Base-by-base conservation (phyloP, 805 yeast species). In the Gaillardinia entomophila region DNA sequence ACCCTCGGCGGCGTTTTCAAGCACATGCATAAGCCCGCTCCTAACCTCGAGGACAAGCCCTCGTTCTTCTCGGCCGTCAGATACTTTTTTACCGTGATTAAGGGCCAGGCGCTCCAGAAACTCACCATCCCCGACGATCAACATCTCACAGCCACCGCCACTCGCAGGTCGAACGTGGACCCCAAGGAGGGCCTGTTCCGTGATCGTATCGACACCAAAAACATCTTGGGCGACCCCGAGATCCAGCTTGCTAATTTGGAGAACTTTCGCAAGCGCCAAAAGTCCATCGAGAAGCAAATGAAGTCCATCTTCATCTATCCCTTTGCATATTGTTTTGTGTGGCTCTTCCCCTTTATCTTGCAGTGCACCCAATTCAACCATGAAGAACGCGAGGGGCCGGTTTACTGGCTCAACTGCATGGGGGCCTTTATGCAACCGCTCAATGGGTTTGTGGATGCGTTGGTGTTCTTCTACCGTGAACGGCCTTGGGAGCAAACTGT, bases 271-370 rank as follows among this genome's bases (percentile, higher is more conserved):
- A 60, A 69, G 24, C 66, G 92, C 13, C 78, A 87, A 42, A 57
- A 70, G 18, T 71, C 73, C 40, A 83, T 88, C 31, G 77, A 81
- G 51, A 77, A 78, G 35, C 95, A 88, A 58, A 77, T 85, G 72
- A 78, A 78, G 46, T 69, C 81, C 20, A 80, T 88, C 30, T 86
- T 88, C 55, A 68, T 88, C 28, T 88, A 88, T 51, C 97, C 97
- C 3, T 60, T 82, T 26, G 82, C 95, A 2, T 88, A 86, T 55
- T 67, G 86, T 36, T 66, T 82, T 17, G 57, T 87, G 29, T 88
- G 97, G 97, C 49, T 81, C 14, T 79, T 83, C 42, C 96, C 96
- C 2, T 73, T 85, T 38, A 71, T 80, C 4, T 65, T 75, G 23
- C 83, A 82, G 46, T 66, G 77, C 35, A 66, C 85, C 7, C 77